Base-by-base conservation (phyloP, 805 yeast genomes). In the Saccharomycopsis babjevae region DNA sequence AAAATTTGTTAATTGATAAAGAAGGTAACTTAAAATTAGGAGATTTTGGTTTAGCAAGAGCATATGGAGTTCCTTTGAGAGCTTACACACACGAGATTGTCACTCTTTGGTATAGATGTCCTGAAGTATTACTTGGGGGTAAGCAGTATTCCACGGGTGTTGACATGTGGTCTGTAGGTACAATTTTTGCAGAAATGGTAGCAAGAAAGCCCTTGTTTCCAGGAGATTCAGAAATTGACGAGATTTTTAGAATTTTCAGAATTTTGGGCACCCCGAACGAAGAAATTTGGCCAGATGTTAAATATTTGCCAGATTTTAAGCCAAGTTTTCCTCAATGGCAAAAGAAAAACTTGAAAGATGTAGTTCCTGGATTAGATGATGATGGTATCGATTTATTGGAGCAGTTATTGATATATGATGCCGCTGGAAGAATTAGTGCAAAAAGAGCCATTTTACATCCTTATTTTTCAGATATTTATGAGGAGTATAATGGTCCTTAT, bases 71-170 rank as follows among this genome's bases (percentile, higher is more conserved):
- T 15, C 99, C 99, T 0, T 82, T 94, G 64, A 83, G 97, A 69
- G 96, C 97, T 1, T 94, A 93, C 70, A 93, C 99, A 13, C 97
- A 94, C 74, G 99, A 94, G 73, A 98, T 94, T 56, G 99, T 94
- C 57, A 94, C 99, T 0, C 77, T 94, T 67, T 94, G 99, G 99
- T 94, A 94, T 73, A 80, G 99, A 66, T 90, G 97, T 0, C 99
- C 99, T 3, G 99, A 94, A 74, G 89, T 94, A 61, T 77, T 94
- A 63, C 81, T 94, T 66, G 99, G 99, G 15, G 97, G 97, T 2
- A 89, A 96, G 67, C 97, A 94, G 69, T 94, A 94, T 73, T 89
- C 97, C 40, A 94, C 98, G 0, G 97, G 98, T 20, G 97, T 94
- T 58, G 99, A 94, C 72, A 91, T 94, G 88, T 94, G 99, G 99